Evolutionary conservation across 305 asterid species (phyloP).

Genomic region (Plantago lanceolata): DNA sequence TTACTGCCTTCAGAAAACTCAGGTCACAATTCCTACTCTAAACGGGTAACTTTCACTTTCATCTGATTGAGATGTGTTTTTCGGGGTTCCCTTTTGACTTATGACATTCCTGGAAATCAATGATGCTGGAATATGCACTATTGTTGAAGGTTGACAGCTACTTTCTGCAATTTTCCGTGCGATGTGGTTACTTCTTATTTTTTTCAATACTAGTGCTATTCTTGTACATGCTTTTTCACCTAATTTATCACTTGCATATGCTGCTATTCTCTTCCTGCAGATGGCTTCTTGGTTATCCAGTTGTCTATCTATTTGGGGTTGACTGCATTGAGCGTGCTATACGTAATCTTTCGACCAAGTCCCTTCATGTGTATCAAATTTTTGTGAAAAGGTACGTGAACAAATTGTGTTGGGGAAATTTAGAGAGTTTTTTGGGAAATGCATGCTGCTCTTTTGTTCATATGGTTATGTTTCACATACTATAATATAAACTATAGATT

Average conservation of each 20-base stretch:
- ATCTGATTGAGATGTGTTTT: not conserved
- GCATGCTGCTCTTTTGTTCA: constrained; percentile 1
- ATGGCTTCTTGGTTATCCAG: constrained; percentile 96
- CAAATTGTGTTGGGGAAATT: constrained; percentile 2
- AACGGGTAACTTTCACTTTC: constrained; percentile 56
- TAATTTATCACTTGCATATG: not conserved
- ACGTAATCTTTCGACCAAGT: constrained; percentile 69
- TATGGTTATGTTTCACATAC: not conserved
- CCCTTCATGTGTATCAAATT: constrained; percentile 71
- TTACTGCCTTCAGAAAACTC: constrained; percentile 54
- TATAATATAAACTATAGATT: too few relatives aligned
- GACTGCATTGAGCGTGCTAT: constrained; percentile 65
- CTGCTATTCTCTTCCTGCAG: constrained; percentile 33
- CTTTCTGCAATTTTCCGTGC: not conserved
- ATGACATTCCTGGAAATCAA: not conserved
- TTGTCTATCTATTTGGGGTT: constrained; percentile 63
- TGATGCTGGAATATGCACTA: not conserved
- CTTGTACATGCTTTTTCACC: not conserved
- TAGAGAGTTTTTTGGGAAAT: not conserved
- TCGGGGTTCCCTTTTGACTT: not conserved
- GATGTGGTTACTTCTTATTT: not conserved
- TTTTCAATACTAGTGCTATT: too few relatives aligned
- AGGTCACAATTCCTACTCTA: constrained; percentile 71
- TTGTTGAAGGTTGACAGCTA: constrained; percentile 3
- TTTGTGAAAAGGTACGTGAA: constrained; percentile 53